Evolutionary conservation across 345 rosid genomes (phyloP), one percentile per base, ranked within the genome.

Genomic region (Camelina hispida): DNA sequence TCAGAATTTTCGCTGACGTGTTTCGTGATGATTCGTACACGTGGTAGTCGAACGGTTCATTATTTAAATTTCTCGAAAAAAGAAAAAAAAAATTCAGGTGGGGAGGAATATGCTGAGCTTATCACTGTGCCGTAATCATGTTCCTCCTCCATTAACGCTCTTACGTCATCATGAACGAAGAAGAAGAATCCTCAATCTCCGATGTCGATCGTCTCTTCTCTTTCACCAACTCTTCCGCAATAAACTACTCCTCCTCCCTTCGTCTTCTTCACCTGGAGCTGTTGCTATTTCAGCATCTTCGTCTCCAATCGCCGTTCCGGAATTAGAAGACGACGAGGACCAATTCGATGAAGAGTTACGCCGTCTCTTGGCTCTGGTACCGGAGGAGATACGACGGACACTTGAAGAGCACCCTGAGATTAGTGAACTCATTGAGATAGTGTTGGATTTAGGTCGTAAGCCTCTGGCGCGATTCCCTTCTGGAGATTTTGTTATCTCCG

Each of bases 381-480:
- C 97, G 44, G 87, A 81, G 51, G 84, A 81, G 71, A 87, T 93
- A 86, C 85, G 86, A 42, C 78, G 77, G 64, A 83, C 66, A 44
- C 80, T 87, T 5, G 75, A 83, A 51, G 85, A 88, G 78, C 97
- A 91, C 55, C 83, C 84, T 43, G 91, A 93, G 65, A 77, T 81
- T 14, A 62, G 63, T 30, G 84, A 88, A 51, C 66, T 93, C 72
- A 85, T 91, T 23, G 98, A 93, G 81, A 89, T 91, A 76, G 94
- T 91, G 43, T 80, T 91, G 93, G 97, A 89, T 75, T 81, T 93
- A 80, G 98, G 98, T 37, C 90, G 98, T 54, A 83, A 79, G 48
- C 98, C 97, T 13, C 78, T 91, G 12, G 94, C 97, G 20, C 84
- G 98, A 54, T 93, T 91, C 71, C 98, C 97, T 15, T 86, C 91